Evolutionary conservation across 805 yeast species (phyloP).

Genomic region (Kuraishia ogatae): DNA sequence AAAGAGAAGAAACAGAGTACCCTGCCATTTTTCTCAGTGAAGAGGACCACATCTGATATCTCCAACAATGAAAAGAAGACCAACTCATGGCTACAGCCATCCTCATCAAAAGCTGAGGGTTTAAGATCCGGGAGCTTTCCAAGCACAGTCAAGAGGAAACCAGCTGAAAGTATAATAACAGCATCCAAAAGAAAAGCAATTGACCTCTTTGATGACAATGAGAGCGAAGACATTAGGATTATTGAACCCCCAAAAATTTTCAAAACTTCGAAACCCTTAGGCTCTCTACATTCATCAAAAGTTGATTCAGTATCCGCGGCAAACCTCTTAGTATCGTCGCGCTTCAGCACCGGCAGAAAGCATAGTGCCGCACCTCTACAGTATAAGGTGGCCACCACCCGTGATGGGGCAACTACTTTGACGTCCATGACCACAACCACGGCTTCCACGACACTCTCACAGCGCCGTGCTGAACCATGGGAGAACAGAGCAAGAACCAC

Average conservation of each 20-base stretch:
- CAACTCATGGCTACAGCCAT: neutral
- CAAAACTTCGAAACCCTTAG: neutral
- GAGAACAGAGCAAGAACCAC: neutral
- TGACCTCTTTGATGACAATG: neutral
- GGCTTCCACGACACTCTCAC: neutral
- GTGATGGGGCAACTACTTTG: neutral
- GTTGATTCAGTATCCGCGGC: neutral
- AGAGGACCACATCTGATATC: neutral
- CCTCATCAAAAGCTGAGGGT: neutral
- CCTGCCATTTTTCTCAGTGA: neutral
- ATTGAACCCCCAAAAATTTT: neutral
- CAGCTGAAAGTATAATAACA: neutral
- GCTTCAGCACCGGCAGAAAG: neutral
- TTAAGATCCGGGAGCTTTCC: too few relatives aligned
- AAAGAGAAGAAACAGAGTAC: neutral
- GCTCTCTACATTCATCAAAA: neutral
- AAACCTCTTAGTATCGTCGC: neutral
- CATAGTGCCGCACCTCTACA: neutral
- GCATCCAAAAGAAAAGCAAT: neutral
- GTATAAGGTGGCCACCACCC: neutral
- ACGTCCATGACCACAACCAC: neutral
- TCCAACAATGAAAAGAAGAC: neutral
- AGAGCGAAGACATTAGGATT: neutral
- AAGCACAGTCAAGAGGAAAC: neutral
- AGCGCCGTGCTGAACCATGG: neutral